Evolutionary conservation across 2,329 filamentous ascomycete species (phyloP), one percentile per base, ranked within the genome.

Genomic region (Pseudopyricularia cyperi): DNA sequence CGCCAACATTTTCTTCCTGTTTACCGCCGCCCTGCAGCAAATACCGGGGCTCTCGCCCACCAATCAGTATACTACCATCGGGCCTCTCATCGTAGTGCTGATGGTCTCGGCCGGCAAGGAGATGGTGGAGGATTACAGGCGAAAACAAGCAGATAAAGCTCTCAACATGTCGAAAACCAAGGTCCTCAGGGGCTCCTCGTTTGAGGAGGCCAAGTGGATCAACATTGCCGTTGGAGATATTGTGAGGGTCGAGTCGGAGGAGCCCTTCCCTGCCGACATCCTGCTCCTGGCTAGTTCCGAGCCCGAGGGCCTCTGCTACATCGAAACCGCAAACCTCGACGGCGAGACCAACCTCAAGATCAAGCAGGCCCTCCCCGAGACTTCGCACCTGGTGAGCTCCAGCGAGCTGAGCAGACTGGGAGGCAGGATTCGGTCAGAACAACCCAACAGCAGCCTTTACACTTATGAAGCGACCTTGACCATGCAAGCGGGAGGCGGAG

Each of bases 301-400:
- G 65, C 94, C 93, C 1, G 93, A 98, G 71, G 93, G 93, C 60
- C 72, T 98, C 53, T 98, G 93, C 69, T 98, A 98, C 66, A 97
- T 98, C 63, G 93, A 98, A 70, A 98, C 93, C 2, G 91, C 93
- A 24, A 98, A 98, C 64, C 74, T 98, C 54, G 93, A 98, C 61
- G 93, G 93, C 59, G 93, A 98, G 69, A 98, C 93, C 19, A 98
- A 98, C 65, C 72, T 98, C 59, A 98, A 98, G 71, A 95, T 98
- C 71, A 98, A 98, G 71, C 93, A 98, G 71, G 91, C 83, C 2
- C 83, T 96, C 52, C 91, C 93, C 0, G 93, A 98, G 71, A 98
- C 93, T 0, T 83, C 86, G 14, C 76, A 85, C 55, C 75, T 96
- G 63, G 89, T 98, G 54, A 95, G 88, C 63, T 81, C 89, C 17